Conservation (phyloP, 1,139 yeast genomes). For the Geotrichum fermentans region DNA sequence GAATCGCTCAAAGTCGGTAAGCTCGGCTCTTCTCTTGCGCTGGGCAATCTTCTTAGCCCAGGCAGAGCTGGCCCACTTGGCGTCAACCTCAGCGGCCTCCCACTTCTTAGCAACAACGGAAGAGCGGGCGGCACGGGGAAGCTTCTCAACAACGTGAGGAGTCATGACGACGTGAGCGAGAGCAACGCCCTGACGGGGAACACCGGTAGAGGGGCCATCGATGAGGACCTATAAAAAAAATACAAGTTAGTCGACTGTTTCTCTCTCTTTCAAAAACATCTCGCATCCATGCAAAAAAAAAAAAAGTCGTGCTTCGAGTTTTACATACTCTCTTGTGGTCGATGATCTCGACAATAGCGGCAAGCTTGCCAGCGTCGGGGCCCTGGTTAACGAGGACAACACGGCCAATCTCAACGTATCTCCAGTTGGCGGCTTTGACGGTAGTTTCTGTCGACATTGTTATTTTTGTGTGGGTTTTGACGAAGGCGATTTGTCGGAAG, state of each 20-base stretch:
- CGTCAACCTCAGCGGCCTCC: slow-evolving; percentile 82
- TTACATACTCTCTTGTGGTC: slow-evolving; percentile 97
- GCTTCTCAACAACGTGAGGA: slow-evolving; percentile 74
- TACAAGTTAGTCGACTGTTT: too few relatives aligned
- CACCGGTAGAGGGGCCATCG: slow-evolving; percentile 88
- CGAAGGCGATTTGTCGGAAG: not conserved
- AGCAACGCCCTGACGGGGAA: slow-evolving; percentile 87
- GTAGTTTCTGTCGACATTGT: slow-evolving; percentile 64
- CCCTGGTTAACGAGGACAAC: slow-evolving; percentile 87
- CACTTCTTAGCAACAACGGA: slow-evolving; percentile 85
- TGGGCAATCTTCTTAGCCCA: slow-evolving; percentile 98
- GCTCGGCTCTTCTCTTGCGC: slow-evolving; percentile 85
- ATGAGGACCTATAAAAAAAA: slow-evolving; percentile 57
- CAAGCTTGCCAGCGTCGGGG: slow-evolving; percentile 67
- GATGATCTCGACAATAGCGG: slow-evolving; percentile 95
- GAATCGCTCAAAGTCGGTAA: slow-evolving; percentile 98
- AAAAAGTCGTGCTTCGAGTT: not conserved
- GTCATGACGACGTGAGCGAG: slow-evolving; percentile 89
- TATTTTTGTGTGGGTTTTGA: slow-evolving; percentile 18
- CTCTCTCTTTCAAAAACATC: not conserved
- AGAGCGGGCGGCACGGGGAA: slow-evolving; percentile 95
- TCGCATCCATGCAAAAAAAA: not conserved
- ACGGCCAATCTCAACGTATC: slow-evolving; percentile 99
- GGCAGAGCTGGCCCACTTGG: slow-evolving; percentile 87
- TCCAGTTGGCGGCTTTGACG: slow-evolving; percentile 97